Evolutionary conservation across 495 filamentous ascomycete genomes (phyloP).

Genomic region (Hypoxylon subgilvum): DNA sequence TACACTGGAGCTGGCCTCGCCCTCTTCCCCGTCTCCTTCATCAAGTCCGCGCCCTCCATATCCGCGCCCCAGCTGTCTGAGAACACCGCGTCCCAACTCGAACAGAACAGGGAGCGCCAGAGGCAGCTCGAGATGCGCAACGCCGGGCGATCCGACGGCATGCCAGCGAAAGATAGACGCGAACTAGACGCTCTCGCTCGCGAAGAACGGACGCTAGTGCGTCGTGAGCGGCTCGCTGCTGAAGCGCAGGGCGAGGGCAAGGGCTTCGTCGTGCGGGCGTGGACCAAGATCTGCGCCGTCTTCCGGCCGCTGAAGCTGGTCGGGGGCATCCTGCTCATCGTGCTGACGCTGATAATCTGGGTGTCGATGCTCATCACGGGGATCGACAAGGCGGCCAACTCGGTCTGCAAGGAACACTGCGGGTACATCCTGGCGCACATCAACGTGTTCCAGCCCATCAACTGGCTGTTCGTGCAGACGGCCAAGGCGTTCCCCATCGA

Average conservation of each 20-base stretch:
- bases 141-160: constrained; percentile 71
- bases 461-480: constrained; percentile 84
- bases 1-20: constrained; percentile 92
- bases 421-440: constrained; percentile 92
- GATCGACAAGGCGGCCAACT: constrained; percentile 96
- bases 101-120: constrained; percentile 88
- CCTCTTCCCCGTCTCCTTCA: constrained; percentile 83
- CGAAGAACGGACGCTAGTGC: constrained; percentile 89
- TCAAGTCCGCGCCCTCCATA: constrained; percentile 85
- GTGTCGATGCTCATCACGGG: constrained; percentile 92
- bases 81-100: constrained; percentile 77
- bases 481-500: constrained; percentile 89
- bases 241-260: constrained; percentile 77
- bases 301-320: constrained; percentile 84
- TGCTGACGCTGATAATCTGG: constrained; percentile 76
- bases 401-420: constrained; percentile 85
- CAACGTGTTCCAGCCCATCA: constrained; percentile 92
- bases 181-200: constrained; percentile 85
- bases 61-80: constrained; percentile 76
- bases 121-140: constrained; percentile 87
- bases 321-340: constrained; percentile 76
- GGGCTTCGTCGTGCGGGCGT: constrained; percentile 69
- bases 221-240: constrained; percentile 83
- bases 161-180: constrained; percentile 82
- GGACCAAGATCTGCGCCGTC: constrained; percentile 78